These are phyloP conservation scores for Umbelopsis sp. DNA, from an alignment of 192 early-diverging fungal species.

Conservation along the genomic window DNA sequence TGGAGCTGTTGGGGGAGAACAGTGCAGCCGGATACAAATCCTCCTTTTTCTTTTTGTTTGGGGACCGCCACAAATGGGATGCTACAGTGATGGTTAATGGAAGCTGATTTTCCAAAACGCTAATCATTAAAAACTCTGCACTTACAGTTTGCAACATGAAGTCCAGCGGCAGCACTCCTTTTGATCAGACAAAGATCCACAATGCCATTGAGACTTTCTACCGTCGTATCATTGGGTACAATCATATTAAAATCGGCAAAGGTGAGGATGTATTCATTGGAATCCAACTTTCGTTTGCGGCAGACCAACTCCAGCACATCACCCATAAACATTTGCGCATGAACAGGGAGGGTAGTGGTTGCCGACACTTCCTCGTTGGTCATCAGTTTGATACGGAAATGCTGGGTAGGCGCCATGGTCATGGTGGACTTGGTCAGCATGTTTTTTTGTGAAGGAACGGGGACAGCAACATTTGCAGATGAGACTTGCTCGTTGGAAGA, in stretches of 20 bases:
- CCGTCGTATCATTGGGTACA: constrained; percentile 76
- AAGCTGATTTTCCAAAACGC: too few relatives aligned
- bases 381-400: constrained; percentile 56
- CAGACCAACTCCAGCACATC: constrained; percentile 87
- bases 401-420: constrained; percentile 38
- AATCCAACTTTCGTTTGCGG: constrained; percentile 82
- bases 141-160: constrained; percentile 35
- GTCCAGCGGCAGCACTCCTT: constrained; percentile 43
- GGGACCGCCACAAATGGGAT: constrained; percentile 39
- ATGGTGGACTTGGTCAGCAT: constrained; percentile 41
- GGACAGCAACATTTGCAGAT: constrained; percentile 36
- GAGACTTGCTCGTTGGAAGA: background rate
- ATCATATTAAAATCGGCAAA: constrained; percentile 76
- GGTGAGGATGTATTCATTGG: constrained; percentile 84
- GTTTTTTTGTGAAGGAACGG: constrained; percentile 41
- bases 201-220: constrained; percentile 63
- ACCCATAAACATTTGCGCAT: constrained; percentile 69
- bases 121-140: background rate
- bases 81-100: background rate
- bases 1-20: constrained; percentile 17
- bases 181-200: constrained; percentile 77
- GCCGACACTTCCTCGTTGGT: constrained; percentile 77
- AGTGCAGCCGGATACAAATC: constrained; percentile 29
- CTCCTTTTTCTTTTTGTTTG: constrained; percentile 41
- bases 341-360: constrained; percentile 85